Evolutionary conservation across 805 yeast species (phyloP).

Genomic region (Candida ovalis): DNA sequence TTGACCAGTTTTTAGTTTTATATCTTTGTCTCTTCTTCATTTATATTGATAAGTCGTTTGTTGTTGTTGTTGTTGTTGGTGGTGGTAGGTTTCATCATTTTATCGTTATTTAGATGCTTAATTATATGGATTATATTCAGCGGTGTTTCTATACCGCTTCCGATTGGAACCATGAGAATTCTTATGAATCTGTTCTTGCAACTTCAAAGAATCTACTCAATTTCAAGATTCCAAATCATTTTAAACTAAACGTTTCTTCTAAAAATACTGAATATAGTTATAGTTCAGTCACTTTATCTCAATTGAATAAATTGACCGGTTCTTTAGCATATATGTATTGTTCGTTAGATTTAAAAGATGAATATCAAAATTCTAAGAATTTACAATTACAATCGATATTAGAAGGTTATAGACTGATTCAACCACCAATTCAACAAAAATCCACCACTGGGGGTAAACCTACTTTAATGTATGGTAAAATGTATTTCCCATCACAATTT

Average conservation of each 20-base stretch:
- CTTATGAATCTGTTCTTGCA: slow-evolving; percentile 71
- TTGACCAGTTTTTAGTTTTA: too few relatives aligned
- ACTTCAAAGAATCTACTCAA: slow-evolving; percentile 68
- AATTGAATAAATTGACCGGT: slow-evolving; percentile 65
- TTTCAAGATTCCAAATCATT: slow-evolving; percentile 67
- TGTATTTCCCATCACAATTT: slow-evolving; percentile 83
- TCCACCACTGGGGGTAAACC: slow-evolving; percentile 16
- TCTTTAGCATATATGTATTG: slow-evolving; percentile 79
- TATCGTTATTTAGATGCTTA: slow-evolving; percentile 47
- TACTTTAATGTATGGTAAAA: slow-evolving; percentile 71
- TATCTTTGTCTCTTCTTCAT: too few relatives aligned
- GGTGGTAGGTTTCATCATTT: not conserved
- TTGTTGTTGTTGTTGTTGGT: not conserved
- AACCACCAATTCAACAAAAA: slow-evolving; percentile 6
- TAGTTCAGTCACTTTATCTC: slow-evolving; percentile 67
- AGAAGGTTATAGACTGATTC: slow-evolving; percentile 59
- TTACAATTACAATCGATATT: slow-evolving; percentile 64
- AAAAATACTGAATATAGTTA: slow-evolving; percentile 67
- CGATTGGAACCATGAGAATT: slow-evolving; percentile 75
- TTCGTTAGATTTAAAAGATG: slow-evolving; percentile 46
- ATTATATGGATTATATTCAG: slow-evolving; percentile 84
- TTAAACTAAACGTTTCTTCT: slow-evolving; percentile 62
- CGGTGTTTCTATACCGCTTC: slow-evolving; percentile 66
- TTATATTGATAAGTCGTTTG: not conserved
- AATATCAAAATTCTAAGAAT: slow-evolving; percentile 47